phyloP scores from a whole-genome alignment of 73 alveolate species.

The Tetrahymena thermophila region DNA sequence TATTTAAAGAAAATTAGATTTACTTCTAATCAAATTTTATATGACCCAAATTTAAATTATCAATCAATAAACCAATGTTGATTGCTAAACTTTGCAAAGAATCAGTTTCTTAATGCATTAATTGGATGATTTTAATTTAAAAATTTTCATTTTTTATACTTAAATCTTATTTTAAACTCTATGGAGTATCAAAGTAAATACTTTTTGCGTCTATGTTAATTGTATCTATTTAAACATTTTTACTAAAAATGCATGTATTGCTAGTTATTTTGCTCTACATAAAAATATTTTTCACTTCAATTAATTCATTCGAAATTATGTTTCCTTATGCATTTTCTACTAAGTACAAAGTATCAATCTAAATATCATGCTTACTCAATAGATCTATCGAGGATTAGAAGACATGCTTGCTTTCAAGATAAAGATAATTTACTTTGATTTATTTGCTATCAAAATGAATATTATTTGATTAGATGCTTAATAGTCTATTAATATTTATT shows the following conservation, averaged over 20 bases:
- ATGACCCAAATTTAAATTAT: background rate
- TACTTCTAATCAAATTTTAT: background rate
- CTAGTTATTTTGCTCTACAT: background rate
- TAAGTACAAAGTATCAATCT: background rate
- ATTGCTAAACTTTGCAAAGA: background rate
- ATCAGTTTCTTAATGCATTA: background rate
- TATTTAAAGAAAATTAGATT: background rate
- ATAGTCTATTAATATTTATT: background rate
- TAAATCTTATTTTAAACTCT: too few species aligned
- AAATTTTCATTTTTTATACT: too few species aligned
- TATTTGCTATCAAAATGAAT: background rate
- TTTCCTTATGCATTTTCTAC: background rate
- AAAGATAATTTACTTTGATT: background rate
- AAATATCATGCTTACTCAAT: background rate
- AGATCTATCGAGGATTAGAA: background rate
- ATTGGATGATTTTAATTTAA: too few species aligned
- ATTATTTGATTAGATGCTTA: background rate
- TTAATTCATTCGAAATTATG: background rate
- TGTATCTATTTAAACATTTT: background rate
- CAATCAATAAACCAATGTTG: background rate
- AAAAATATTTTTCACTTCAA: too few species aligned
- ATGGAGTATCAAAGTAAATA: background rate
- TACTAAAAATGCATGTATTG: background rate
- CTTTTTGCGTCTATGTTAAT: background rate
- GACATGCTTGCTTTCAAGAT: background rate